Percentiles rank a stretch among this genome's conserved stretches.
Evolutionary conservation across 805 yeast genomes (phyloP).

Genomic region (Clavispora fructus): DNA sequence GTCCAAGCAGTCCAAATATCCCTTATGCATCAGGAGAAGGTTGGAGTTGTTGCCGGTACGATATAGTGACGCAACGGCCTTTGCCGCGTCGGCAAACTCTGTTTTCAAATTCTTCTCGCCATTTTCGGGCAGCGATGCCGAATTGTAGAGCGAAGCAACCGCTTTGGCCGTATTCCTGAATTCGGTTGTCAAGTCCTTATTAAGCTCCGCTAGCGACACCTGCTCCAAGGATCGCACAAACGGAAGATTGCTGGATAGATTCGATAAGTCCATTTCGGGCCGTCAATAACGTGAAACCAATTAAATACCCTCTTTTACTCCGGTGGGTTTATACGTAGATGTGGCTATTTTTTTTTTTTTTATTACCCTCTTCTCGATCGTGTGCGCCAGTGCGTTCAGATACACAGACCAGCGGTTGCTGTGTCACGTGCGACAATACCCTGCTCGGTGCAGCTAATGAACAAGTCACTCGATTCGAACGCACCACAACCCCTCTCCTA

Average conservation of each 20-base stretch:
- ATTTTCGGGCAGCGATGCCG: conserved; percentile 1
- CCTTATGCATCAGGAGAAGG: conserved; percentile 44
- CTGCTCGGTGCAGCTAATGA: neutral
- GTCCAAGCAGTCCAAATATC: conserved; percentile 58
- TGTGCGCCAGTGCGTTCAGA: neutral
- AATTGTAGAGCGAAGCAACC: conserved; percentile 49
- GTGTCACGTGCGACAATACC: neutral
- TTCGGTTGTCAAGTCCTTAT: conserved; percentile 52
- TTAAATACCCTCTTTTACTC: too few relatives aligned
- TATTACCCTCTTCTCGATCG: neutral
- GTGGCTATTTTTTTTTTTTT: too few relatives aligned
- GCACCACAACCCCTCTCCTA: neutral
- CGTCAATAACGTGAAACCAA: neutral
- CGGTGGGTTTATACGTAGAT: too few relatives aligned
- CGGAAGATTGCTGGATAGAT: conserved; percentile 52
- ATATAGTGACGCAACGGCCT: conserved; percentile 47
- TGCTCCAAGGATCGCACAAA: conserved; percentile 45
- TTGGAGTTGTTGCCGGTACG: conserved; percentile 53
- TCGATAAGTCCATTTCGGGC: conserved; percentile 54
- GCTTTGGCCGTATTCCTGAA: conserved; percentile 69
- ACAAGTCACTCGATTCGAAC: neutral
- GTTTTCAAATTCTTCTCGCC: neutral
- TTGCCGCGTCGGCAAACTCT: conserved; percentile 39
- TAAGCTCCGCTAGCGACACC: conserved; percentile 43
- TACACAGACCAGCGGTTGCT: neutral